Base-by-base conservation (phyloP, 495 filamentous ascomycete species). In the Opeltia flavorubescens region DNA sequence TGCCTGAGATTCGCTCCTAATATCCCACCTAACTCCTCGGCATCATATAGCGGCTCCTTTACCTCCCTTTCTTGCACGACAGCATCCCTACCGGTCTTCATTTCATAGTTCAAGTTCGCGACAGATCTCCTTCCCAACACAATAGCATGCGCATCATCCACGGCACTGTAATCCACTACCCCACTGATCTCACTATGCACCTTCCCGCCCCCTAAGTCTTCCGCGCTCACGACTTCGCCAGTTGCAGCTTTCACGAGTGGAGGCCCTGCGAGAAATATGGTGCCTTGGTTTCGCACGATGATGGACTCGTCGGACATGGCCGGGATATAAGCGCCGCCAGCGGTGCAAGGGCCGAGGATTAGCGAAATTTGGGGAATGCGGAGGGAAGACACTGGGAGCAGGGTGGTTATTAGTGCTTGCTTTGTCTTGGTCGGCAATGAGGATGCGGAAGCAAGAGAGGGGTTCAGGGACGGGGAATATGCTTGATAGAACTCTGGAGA, bases 301-400 rank as follows among this genome's bases (percentile, higher is more conserved):
- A 98, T 95, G 51, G 78, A 84, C 70, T 96, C 91, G 58, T 96
- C 93, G 47, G 84, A 89, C 91, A 98, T 98, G 43, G 83, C 81
- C 1, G 91, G 91, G 13, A 96, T 89, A 60, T 98, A 98, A 20
- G 91, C 91, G 26, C 91, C 91, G 44, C 91, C 91, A 0, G 89
- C 88, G 0, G 88, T 94, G 64, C 89, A 95, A n/a, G 91, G 82
- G 0, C 91, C 91, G 91, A 98, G 94, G 23, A 98, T 91, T 2
- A 95, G 86, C 2, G 86, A 80, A 49, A 98, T 82, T 60, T 98
- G 91, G 1, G 91, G 91, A 50, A 96, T 94, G 7, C 86, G 84
- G 18, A 77, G 61, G 6, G 84, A 74, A 46, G 74, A 79, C 84
- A 89, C 68, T 70, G 35, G 1, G n/a, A n/a, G n/a, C n/a, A n/a